phyloP scores from a whole-genome alignment of 2,329 filamentous ascomycete genomes.

The Phialemonium atrogriseum region DNA sequence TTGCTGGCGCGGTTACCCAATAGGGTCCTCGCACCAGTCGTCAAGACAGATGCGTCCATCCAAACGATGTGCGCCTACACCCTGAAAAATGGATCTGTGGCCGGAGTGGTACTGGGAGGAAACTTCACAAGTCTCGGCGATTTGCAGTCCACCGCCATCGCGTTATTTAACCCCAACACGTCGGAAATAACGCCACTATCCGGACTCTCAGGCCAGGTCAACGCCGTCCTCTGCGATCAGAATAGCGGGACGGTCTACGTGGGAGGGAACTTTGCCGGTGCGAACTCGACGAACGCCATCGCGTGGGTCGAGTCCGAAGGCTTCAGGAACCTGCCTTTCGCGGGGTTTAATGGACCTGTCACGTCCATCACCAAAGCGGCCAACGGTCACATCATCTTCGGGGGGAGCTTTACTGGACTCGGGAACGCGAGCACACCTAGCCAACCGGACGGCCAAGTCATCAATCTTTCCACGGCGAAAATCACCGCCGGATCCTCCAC shows the following conservation, averaged over 20 bases:
- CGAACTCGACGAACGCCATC: slow-evolving; percentile 83
- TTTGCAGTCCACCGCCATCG: slow-evolving; percentile 67
- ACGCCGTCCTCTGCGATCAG: slow-evolving; percentile 73
- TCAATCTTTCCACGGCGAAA: slow-evolving; percentile 75
- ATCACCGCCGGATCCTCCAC: slow-evolving; percentile 61
- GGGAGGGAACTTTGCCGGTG: slow-evolving; percentile 74
- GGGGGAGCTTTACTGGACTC: slow-evolving; percentile 79
- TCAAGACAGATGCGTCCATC: slow-evolving; percentile 75
- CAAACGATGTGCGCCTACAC: slow-evolving; percentile 79
- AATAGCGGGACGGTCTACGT: slow-evolving; percentile 76
- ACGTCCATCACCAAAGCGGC: slow-evolving; percentile 72
- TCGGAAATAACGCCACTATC: slow-evolving; percentile 62
- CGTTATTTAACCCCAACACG: slow-evolving; percentile 69
- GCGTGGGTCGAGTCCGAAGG: slow-evolving; percentile 61
- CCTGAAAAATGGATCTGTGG: slow-evolving; percentile 53
- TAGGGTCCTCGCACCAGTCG: slow-evolving; percentile 67
- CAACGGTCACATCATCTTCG: slow-evolving; percentile 84
- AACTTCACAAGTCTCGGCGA: slow-evolving; percentile 90
- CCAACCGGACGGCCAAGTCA: slow-evolving; percentile 63
- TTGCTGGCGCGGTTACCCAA: slow-evolving; percentile 79
- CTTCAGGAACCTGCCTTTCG: slow-evolving; percentile 80
- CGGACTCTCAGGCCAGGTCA: slow-evolving; percentile 79
- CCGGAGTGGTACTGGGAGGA: slow-evolving; percentile 78
- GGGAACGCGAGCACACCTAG: slow-evolving; percentile 68
- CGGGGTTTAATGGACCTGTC: slow-evolving; percentile 90